Conservation (phyloP, 495 filamentous ascomycete genomes). For the Hapsidospora chrysogenum region DNA sequence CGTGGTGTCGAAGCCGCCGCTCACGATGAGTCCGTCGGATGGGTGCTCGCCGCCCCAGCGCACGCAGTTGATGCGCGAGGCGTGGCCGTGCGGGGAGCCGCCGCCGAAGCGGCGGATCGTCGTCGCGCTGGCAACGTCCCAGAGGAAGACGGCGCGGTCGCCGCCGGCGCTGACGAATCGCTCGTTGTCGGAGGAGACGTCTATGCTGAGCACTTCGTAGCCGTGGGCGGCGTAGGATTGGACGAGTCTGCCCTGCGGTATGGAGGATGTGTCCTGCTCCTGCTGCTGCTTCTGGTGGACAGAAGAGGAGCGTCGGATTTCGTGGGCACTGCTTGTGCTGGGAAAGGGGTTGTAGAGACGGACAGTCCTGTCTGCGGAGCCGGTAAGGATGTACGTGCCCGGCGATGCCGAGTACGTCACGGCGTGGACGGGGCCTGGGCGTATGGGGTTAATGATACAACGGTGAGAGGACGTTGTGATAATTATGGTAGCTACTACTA, state of each 20-base stretch:
- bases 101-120: slow-evolving; percentile 57
- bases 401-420: slow-evolving; percentile 51
- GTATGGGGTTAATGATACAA: not conserved
- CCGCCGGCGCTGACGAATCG: slow-evolving; percentile 71
- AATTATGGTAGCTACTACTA: not conserved
- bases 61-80: slow-evolving; percentile 56
- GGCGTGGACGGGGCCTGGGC: slow-evolving; percentile 52
- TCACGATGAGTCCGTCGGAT: slow-evolving; percentile 53
- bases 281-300: not conserved
- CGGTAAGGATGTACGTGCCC: slow-evolving; percentile 68
- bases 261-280: slow-evolving; percentile 4
- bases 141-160: slow-evolving; percentile 77
- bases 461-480: not conserved
- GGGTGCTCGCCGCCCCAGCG: slow-evolving; percentile 58
- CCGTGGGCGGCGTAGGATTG: slow-evolving; percentile 81
- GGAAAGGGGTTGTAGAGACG: slow-evolving; percentile 58
- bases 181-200: slow-evolving; percentile 59
- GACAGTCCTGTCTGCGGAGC: slow-evolving; percentile 69
- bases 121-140: slow-evolving; percentile 70
- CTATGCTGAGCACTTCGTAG: slow-evolving; percentile 72
- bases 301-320: slow-evolving; percentile 2
- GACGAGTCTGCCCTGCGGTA: slow-evolving; percentile 38
- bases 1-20: slow-evolving; percentile 64
- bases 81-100: slow-evolving; percentile 41
- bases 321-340: slow-evolving; percentile 17